A percentile compares a stretch with the other conserved stretches of the same genome.
Conservation (phyloP, 2,329 filamentous ascomycete species). For the Didymella lethalis region DNA sequence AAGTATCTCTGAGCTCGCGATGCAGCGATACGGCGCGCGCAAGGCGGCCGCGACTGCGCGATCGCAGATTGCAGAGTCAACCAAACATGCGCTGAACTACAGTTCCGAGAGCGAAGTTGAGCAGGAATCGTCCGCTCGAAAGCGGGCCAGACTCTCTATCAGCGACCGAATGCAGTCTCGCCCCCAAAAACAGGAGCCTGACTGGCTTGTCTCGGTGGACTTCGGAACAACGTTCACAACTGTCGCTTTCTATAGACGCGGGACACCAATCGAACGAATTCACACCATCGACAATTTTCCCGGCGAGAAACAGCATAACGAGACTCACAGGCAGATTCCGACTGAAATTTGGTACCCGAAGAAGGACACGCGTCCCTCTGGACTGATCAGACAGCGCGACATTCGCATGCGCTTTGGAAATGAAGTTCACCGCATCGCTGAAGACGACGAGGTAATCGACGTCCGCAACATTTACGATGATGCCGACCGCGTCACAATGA, state of each 20-base stretch:
- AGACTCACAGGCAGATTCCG: conserved; percentile 13
- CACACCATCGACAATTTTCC: conserved; percentile 20
- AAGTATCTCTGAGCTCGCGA: background rate
- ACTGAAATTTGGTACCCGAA: conserved; percentile 21
- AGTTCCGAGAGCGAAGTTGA: background rate
- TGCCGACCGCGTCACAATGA: conserved; percentile 3
- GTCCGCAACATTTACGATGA: conserved; percentile 1
- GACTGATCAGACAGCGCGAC: background rate
- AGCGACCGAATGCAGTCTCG: background rate
- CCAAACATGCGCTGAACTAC: background rate
- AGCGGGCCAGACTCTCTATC: background rate
- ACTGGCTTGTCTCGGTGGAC: conserved; percentile 21
- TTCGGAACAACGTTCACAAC: conserved; percentile 25
- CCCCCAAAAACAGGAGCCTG: background rate
- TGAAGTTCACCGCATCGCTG: conserved; percentile 15
- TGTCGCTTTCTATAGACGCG: conserved; percentile 14
- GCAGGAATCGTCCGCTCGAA: background rate
- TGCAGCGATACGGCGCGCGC: background rate
- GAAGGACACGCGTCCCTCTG: background rate
- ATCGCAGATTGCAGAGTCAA: background rate
- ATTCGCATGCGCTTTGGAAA: conserved; percentile 17
- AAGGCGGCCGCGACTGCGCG: background rate
- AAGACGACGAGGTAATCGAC: background rate
- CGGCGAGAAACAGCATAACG: conserved; percentile 1
- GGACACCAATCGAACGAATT: background rate